Base-by-base conservation (phyloP, 2,329 filamentous ascomycete species). In the Rosellinia necatrix region DNA sequence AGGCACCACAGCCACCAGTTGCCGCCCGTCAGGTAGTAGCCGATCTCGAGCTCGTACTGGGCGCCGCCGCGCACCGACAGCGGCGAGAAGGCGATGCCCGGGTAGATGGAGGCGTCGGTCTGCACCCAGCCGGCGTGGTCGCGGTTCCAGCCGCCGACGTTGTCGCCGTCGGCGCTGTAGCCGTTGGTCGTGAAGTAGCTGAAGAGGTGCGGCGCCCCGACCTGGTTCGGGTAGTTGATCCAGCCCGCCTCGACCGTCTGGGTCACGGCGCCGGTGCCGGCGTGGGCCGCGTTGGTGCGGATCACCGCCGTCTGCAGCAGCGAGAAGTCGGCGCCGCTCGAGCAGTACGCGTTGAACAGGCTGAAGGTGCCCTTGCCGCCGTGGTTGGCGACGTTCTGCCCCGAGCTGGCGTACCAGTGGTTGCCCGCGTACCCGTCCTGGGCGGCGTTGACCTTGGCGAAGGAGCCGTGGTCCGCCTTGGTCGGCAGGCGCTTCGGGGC, bases 1-100 rank as follows among this genome's bases (percentile, higher is more conserved):
- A 59, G 35, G 41, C 52, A 56, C 52, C 53, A 61, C 25, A 61
- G 46, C 59, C 59, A 61, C 56, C 59, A 62, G 53, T 60, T 60
- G 19, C 57, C 57, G 1, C 22, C 53, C 21, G n/a, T 12, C 22
- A 62, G 57, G 27, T 38, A 51, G 53, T 62, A 62, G 0, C 59
- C 59, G 50, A 62, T 62, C 27, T 62, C 57, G 6, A 60, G 22
- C 43, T 62, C 59, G 40, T 58, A 56, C 53, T 62, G 59, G 6
- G 15, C 10, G 7, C 59, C 59, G 21, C 57, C 59, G 27, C 49
- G 37, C 4, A 25, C 37, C 3, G 57, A 58, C 1, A 60, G 40
- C 8, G 57, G 53, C 10, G 41, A 12, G 48, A 60, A 60, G 9
- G 57, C n/a, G 21, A 62, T 21, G 15, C 59, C 59, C 5, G 59